Evolutionary conservation across 108 stramenopile genomes (phyloP).

Genomic region (Cylindrotheca closterium): DNA sequence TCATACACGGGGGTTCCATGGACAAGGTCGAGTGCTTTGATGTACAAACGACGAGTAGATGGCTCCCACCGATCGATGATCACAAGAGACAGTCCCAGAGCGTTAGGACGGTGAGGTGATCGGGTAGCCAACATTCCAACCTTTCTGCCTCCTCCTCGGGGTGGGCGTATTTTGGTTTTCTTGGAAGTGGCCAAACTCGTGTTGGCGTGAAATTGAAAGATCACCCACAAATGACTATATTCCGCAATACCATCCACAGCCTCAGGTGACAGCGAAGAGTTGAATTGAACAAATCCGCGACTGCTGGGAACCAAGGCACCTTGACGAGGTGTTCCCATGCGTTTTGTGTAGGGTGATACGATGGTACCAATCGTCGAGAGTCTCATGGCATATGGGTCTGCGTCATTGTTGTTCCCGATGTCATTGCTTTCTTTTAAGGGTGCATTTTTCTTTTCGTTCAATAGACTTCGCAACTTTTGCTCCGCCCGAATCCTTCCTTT

Average conservation of each 20-base stretch:
- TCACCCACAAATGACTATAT: slow-evolving; percentile 91
- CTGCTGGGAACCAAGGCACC: slow-evolving; percentile 67
- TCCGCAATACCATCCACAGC: slow-evolving; percentile 68
- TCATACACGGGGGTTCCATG: slow-evolving; percentile 93
- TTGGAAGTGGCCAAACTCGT: slow-evolving; percentile 59
- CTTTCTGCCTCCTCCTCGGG: slow-evolving; percentile 71
- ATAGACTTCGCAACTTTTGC: slow-evolving; percentile 58
- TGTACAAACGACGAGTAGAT: slow-evolving; percentile 49
- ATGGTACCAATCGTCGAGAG: slow-evolving; percentile 68
- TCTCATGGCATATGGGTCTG: slow-evolving; percentile 24
- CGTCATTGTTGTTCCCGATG: not conserved
- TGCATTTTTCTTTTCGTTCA: slow-evolving; percentile 37
- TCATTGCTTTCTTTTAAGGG: slow-evolving; percentile 1
- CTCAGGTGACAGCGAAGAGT: slow-evolving; percentile 47
- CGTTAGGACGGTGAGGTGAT: slow-evolving; percentile 96
- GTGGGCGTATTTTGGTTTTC: slow-evolving; percentile 80
- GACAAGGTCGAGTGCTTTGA: slow-evolving; percentile 81
- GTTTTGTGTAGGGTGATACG: slow-evolving; percentile 75
- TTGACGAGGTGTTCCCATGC: slow-evolving; percentile 88
- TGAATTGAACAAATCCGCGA: slow-evolving; percentile 61
- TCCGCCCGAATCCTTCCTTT: slow-evolving; percentile 85
- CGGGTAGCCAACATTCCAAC: slow-evolving; percentile 93
- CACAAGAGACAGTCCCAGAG: slow-evolving; percentile 88
- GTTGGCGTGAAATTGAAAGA: slow-evolving; percentile 97
- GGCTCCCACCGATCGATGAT: slow-evolving; percentile 59